These are phyloP conservation scores for Alectoria sarmentosa DNA, from an alignment of 495 filamentous ascomycete genomes.

Conservation along the genomic window DNA sequence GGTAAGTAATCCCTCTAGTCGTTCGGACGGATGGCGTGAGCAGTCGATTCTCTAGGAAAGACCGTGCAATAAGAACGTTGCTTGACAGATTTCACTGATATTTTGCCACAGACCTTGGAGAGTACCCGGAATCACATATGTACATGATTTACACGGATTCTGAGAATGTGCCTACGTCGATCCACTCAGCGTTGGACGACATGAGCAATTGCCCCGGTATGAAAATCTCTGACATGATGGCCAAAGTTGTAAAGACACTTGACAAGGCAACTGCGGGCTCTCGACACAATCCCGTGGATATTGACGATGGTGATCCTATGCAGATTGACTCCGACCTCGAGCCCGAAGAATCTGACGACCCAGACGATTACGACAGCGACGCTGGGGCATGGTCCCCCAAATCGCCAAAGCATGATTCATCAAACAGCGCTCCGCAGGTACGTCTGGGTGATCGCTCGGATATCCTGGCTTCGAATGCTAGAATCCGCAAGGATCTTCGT, in stretches of 20 bases:
- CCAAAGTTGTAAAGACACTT: constrained; percentile 35
- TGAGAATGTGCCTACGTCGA: constrained; percentile 38
- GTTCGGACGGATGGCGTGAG: background rate
- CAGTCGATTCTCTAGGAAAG: too few species aligned
- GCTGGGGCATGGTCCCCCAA: constrained; percentile 20
- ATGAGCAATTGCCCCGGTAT: constrained; percentile 29
- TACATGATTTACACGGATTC: constrained; percentile 54
- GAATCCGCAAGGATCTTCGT: constrained; percentile 58
- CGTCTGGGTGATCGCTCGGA: constrained; percentile 23
- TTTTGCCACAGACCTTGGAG: constrained; percentile 44
- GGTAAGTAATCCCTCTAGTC: constrained; percentile 35
- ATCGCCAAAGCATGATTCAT: constrained; percentile 9
- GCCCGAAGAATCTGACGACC: constrained; percentile 25
- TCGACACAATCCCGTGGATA: constrained; percentile 14
- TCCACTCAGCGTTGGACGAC: constrained; percentile 43
- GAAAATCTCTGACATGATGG: constrained; percentile 33
- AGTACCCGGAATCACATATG: constrained; percentile 57
- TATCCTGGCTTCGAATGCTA: constrained; percentile 12
- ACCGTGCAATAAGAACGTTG: background rate
- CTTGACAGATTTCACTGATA: constrained; percentile 21
- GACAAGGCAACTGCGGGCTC: constrained; percentile 28
- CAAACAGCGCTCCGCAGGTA: constrained; percentile 17
- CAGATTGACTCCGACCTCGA: constrained; percentile 21
- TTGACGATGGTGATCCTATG: constrained; percentile 21
- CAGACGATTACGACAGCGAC: constrained; percentile 32